Conservation (phyloP, 371 early-diverging fungal species). For the Apophysomyces variabilis region DNA sequence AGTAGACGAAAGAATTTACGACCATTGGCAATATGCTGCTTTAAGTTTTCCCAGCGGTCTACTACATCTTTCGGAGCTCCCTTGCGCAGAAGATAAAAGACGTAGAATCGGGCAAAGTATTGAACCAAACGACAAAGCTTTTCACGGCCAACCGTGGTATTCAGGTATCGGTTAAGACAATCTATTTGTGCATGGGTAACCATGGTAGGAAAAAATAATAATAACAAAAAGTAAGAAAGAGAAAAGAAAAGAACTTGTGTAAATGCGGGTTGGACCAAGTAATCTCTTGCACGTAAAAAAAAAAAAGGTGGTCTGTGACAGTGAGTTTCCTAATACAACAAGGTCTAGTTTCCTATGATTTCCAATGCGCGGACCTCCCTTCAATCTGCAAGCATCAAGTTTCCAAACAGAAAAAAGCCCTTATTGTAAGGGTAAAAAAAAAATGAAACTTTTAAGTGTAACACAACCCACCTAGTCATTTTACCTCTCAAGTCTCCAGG, state of each 20-base stretch:
- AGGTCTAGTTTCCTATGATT: neutral
- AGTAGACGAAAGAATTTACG: conserved; percentile 63
- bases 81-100: conserved; percentile 54
- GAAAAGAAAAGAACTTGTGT: neutral
- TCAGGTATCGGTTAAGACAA: conserved; percentile 52
- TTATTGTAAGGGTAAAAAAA: neutral
- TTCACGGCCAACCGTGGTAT: conserved; percentile 80
- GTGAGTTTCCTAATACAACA: conserved; percentile 3
- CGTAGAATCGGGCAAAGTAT: conserved; percentile 74
- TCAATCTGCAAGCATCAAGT: neutral
- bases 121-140: conserved; percentile 79
- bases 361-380: neutral
- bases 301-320: neutral
- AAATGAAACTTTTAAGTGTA: conserved; percentile 4
- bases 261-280: neutral
- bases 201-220: conserved; percentile 19
- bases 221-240: neutral
- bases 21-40: conserved; percentile 59
- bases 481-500: neutral
- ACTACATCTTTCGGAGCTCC: conserved; percentile 60
- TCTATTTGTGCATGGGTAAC: conserved; percentile 34
- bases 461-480: neutral
- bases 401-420: neutral
- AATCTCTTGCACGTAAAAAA: neutral
- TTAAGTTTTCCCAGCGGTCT: conserved; percentile 60